Percentiles rank a stretch among this genome's conserved stretches.
These are phyloP conservation scores for Helicocarpus griseus DNA, from an alignment of 2,329 filamentous ascomycete genomes.

Conservation along the genomic window DNA sequence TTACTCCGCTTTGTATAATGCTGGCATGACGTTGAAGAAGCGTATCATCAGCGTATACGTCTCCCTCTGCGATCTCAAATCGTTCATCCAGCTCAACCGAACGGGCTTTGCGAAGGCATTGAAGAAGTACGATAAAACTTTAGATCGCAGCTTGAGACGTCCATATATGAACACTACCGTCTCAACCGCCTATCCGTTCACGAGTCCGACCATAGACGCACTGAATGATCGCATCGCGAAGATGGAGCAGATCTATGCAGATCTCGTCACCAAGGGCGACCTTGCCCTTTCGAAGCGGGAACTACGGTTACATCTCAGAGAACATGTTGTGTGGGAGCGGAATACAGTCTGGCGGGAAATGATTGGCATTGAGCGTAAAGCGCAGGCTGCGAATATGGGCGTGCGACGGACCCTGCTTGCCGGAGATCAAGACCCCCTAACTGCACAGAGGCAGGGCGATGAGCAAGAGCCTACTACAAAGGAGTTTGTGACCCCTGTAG, in stretches of 20 bases:
- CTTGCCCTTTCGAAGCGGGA: constrained; percentile 68
- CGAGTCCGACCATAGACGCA: constrained; percentile 56
- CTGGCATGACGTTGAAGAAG: constrained; percentile 83
- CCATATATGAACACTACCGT: constrained; percentile 68
- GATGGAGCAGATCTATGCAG: constrained; percentile 72
- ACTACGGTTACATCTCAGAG: constrained; percentile 77
- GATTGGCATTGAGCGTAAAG: constrained; percentile 93
- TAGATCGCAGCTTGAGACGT: constrained; percentile 69
- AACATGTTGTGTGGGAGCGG: constrained; percentile 97
- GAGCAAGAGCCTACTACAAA: constrained; percentile 57
- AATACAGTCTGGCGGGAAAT: constrained; percentile 99
- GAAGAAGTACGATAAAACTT: constrained; percentile 97
- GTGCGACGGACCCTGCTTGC: constrained; percentile 69
- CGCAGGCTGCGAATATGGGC: constrained; percentile 86
- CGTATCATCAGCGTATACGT: constrained; percentile 81
- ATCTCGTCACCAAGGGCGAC: constrained; percentile 75
- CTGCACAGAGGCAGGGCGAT: constrained; percentile 73
- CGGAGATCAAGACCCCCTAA: constrained; percentile 56
- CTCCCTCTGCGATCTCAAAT: constrained; percentile 87
- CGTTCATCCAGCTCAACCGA: constrained; percentile 89
- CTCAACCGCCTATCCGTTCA: constrained; percentile 72
- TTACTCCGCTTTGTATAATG: constrained; percentile 58
- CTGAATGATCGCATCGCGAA: constrained; percentile 62
- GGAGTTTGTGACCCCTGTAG: constrained; percentile 69
- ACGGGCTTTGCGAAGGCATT: constrained; percentile 93